A percentile compares a stretch with the other conserved stretches of the same genome.
Evolutionary conservation across 176 grass and related monocot genomes (phyloP).

Genomic region (Tillandsia fasciculata): DNA sequence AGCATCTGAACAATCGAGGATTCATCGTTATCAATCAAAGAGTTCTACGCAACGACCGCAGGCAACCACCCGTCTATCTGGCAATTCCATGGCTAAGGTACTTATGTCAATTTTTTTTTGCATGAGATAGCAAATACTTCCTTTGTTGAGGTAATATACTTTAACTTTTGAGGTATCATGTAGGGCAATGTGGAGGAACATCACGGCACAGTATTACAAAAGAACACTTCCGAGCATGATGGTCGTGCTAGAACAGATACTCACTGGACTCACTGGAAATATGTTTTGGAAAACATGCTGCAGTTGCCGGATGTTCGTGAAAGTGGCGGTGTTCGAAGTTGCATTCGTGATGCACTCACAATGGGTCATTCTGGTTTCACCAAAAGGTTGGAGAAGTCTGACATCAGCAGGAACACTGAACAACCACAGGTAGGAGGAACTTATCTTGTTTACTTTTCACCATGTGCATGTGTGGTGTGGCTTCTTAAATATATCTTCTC

Average conservation of each 20-base stretch:
- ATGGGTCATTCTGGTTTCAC: conserved; percentile 22
- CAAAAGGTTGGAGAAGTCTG: conserved; percentile 19
- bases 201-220: conserved; percentile 11
- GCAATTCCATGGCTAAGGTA: not conserved
- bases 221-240: conserved; percentile 22
- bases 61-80: not conserved
- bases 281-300: conserved; percentile 40
- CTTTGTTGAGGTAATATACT: not conserved
- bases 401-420: conserved; percentile 7
- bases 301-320: conserved; percentile 37
- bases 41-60: conserved; percentile 13
- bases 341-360: conserved; percentile 44
- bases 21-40: conserved; percentile 9
- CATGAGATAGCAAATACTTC: too few relatives aligned
- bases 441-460: not conserved
- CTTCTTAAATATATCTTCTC: not conserved
- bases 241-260: conserved; percentile 26
- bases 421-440: conserved; percentile 9
- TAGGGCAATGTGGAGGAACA: conserved; percentile 14
- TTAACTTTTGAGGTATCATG: conserved; percentile 6
- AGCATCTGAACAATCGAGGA: conserved; percentile 33
- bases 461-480: not conserved
- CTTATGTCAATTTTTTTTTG: not conserved
- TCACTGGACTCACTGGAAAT: conserved; percentile 43
- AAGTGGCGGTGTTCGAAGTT: conserved; percentile 53